Conservation (phyloP, 2,329 filamentous ascomycete genomes). For the Neofusicoccum sp. region DNA sequence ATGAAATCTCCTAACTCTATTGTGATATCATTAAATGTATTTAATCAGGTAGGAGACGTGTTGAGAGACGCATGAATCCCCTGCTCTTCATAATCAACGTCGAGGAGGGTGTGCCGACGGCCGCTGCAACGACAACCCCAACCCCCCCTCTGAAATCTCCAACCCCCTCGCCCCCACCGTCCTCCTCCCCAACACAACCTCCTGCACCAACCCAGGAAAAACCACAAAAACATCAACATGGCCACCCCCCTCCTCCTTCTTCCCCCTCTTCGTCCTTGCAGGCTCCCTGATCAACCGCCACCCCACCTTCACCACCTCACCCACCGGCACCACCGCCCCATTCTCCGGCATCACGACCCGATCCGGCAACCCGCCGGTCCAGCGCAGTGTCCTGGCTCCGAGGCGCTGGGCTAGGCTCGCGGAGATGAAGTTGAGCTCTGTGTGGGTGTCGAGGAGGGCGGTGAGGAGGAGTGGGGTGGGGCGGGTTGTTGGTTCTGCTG, state of each 20-base stretch:
- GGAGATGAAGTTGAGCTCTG: slow-evolving; percentile 8
- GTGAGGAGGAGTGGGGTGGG: background rate
- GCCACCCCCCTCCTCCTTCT: background rate
- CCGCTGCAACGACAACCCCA: background rate
- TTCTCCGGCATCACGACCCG: background rate
- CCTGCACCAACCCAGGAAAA: background rate
- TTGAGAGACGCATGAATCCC: no score
- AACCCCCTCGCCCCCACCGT: slow-evolving; percentile 5
- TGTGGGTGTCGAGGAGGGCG: background rate
- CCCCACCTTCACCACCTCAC: background rate
- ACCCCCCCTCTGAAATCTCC: background rate
- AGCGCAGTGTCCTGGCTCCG: background rate
- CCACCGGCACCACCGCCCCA: background rate
- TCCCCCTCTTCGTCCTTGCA: no score
- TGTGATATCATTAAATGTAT: no score
- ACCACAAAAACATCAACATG: background rate
- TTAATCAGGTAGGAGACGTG: no score
- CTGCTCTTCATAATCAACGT: no score
- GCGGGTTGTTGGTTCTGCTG: background rate
- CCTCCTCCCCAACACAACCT: background rate
- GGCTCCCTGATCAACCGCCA: background rate
- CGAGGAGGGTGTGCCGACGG: no score
- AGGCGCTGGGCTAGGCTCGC: background rate
- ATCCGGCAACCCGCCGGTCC: background rate
- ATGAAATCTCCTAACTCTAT: no score